Percentiles rank a stretch among this genome's conserved stretches.
phyloP scores from a whole-genome alignment of 495 filamentous ascomycete species.

The Tuber aestivum region DNA sequence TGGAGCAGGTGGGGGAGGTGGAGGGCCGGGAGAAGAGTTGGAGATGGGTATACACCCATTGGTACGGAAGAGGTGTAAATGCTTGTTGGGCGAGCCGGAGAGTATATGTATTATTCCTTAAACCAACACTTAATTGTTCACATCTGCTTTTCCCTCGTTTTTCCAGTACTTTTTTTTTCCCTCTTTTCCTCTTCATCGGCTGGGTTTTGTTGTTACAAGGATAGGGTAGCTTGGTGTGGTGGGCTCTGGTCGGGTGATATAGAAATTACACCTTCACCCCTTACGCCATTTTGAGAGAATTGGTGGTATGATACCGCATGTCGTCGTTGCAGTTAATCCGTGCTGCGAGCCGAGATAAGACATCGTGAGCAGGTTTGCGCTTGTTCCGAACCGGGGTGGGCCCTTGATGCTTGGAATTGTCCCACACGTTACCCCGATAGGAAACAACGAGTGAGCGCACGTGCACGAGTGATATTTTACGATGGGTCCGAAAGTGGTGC shows the following conservation, averaged over 20 bases:
- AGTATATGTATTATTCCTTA: not conserved
- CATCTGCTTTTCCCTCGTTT: not conserved
- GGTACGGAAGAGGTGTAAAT: not conserved
- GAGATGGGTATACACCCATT: not conserved
- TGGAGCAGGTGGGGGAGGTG: not conserved
- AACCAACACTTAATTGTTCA: not conserved
- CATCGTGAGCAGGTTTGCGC: not conserved
- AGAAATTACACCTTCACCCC: not conserved
- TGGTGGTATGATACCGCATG: not conserved
- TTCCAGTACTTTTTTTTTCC: not conserved
- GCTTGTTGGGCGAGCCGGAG: not conserved
- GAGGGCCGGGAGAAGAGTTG: not conserved
- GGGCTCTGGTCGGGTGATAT: not conserved
- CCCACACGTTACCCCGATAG: not conserved
- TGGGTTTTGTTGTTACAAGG: not conserved
- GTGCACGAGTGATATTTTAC: not conserved
- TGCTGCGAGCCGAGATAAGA: not conserved
- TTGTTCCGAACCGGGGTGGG: not conserved
- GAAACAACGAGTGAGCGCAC: not conserved
- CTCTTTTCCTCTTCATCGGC: not conserved
- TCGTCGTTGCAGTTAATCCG: not conserved
- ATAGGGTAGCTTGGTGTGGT: not conserved
- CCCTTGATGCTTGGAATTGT: not conserved
- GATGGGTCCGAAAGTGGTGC: too few species aligned
- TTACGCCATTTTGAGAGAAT: conserved; percentile 1